phyloP scores from a whole-genome alignment of 2,329 filamentous ascomycete genomes.

The Coccinonectria pachysandricola region DNA sequence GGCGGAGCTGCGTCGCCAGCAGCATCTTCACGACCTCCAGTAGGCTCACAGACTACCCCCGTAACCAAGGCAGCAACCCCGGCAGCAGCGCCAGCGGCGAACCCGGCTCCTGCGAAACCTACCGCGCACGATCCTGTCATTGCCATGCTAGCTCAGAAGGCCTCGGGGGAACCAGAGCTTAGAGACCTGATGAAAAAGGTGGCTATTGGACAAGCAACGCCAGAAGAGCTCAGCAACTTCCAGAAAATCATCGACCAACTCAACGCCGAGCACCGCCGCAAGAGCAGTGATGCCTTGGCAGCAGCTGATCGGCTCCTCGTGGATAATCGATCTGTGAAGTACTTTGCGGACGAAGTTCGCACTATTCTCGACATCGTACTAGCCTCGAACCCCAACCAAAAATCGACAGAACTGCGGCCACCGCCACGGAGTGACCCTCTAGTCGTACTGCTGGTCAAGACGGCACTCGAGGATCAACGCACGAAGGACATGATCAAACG shows the following conservation, averaged over 20 bases:
- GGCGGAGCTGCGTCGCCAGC: slow-evolving; percentile 12
- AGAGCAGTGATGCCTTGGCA: slow-evolving; percentile 39
- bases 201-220: slow-evolving; percentile 61
- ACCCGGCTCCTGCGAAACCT: slow-evolving; percentile 11
- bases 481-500: slow-evolving; percentile 42
- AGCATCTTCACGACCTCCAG: slow-evolving; percentile 13
- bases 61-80: slow-evolving; percentile 9
- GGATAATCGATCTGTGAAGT: slow-evolving; percentile 46
- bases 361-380: slow-evolving; percentile 49
- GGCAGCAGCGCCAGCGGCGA: slow-evolving; percentile 7
- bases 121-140: slow-evolving; percentile 62
- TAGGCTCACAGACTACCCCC: slow-evolving; percentile 9
- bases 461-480: slow-evolving; percentile 41
- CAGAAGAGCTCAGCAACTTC: slow-evolving; percentile 63
- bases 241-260: slow-evolving; percentile 75
- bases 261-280: slow-evolving; percentile 48
- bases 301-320: slow-evolving; percentile 45
- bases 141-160: slow-evolving; percentile 64
- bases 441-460: slow-evolving; percentile 46
- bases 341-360: slow-evolving; percentile 48
- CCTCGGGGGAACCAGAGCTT: slow-evolving; percentile 60
- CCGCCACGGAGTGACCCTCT: slow-evolving; percentile 45
- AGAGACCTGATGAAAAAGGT: slow-evolving; percentile 77
- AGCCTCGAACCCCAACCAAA: slow-evolving; percentile 47
- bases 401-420: slow-evolving; percentile 40